Conservation (phyloP, 352 stramenopile species). For the Globisporangium rhizosaccharum region DNA sequence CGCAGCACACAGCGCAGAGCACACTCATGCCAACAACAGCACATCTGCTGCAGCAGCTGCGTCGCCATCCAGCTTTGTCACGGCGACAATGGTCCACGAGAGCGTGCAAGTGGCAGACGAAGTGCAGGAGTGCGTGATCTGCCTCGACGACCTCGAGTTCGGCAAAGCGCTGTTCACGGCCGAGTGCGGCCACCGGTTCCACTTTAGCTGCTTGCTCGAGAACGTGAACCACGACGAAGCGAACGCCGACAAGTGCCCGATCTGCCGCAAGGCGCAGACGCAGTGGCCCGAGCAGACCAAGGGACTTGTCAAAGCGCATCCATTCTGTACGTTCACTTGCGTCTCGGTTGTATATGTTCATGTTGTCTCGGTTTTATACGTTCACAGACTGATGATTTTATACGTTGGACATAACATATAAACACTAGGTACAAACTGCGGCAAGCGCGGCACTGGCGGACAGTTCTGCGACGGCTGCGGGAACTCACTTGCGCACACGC, state of each 20-base stretch:
- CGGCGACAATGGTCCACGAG: conserved; percentile 32
- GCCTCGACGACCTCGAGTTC: conserved; percentile 63
- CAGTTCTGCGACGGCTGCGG: conserved; percentile 74
- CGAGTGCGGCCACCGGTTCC: conserved; percentile 83
- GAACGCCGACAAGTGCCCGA: conserved; percentile 86
- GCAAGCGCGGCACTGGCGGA: conserved; percentile 61
- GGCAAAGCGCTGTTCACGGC: conserved; percentile 75
- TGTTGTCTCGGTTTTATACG: neutral
- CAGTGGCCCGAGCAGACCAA: conserved; percentile 84
- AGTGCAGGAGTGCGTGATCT: conserved; percentile 75
- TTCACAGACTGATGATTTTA: neutral
- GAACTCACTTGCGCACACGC: conserved; percentile 65
- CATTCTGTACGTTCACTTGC: conserved; percentile 47
- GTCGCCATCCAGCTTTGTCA: conserved; percentile 15
- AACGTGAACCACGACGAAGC: conserved; percentile 89
- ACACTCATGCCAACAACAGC: neutral
- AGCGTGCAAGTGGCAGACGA: conserved; percentile 25
- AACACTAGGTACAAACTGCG: conserved; percentile 56
- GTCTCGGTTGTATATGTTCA: neutral
- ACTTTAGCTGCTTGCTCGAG: conserved; percentile 83
- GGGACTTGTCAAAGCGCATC: conserved; percentile 80
- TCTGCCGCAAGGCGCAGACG: conserved; percentile 79
- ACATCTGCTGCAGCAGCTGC: neutral
- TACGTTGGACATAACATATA: neutral
- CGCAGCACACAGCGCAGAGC: neutral